Evolutionary conservation across 495 filamentous ascomycete species (phyloP).

Genomic region (Annulohypoxylon nitens): DNA sequence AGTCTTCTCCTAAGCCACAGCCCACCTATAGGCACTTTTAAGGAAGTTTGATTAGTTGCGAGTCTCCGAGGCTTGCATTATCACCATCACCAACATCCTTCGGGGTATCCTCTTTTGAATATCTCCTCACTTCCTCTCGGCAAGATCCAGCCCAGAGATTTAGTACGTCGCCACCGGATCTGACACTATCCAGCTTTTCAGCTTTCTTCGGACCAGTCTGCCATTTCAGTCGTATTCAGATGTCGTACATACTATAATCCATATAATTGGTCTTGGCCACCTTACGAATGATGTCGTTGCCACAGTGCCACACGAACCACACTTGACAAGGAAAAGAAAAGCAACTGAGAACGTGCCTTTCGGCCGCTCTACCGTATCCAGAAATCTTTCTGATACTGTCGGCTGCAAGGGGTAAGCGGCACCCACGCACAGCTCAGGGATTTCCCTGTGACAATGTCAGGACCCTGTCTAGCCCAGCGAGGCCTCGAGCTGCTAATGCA

Average conservation of each 20-base stretch:
- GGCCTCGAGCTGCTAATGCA: constrained; percentile 26
- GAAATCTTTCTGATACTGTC: constrained; percentile 28
- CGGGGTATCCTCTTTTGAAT: constrained; percentile 5
- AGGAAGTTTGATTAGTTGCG: constrained; percentile 27
- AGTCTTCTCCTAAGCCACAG: constrained; percentile 21
- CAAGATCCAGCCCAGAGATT: constrained; percentile 6
- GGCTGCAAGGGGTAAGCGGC: constrained; percentile 12
- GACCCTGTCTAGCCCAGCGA: constrained; percentile 12
- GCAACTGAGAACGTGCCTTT: not conserved
- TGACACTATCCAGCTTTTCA: constrained; percentile 1
- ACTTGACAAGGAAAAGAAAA: constrained; percentile 25
- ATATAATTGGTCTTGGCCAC: constrained; percentile 23
- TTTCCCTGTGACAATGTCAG: constrained; percentile 27
- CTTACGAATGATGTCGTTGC: constrained; percentile 35
- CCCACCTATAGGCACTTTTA: not conserved
- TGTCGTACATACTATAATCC: constrained; percentile 2
- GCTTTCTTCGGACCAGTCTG: not conserved
- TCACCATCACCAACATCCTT: constrained; percentile 11
- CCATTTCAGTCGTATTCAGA: not conserved
- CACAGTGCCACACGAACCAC: constrained; percentile 44
- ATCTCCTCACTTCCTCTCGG: not conserved
- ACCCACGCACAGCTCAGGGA: constrained; percentile 30
- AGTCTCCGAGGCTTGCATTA: constrained; percentile 34
- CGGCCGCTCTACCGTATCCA: constrained; percentile 42
- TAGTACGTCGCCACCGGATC: constrained; percentile 27